Evolutionary conservation across 75 land plant genomes (phyloP), one percentile per base, ranked within the genome.

Genomic region (Picea sitchensis): DNA sequence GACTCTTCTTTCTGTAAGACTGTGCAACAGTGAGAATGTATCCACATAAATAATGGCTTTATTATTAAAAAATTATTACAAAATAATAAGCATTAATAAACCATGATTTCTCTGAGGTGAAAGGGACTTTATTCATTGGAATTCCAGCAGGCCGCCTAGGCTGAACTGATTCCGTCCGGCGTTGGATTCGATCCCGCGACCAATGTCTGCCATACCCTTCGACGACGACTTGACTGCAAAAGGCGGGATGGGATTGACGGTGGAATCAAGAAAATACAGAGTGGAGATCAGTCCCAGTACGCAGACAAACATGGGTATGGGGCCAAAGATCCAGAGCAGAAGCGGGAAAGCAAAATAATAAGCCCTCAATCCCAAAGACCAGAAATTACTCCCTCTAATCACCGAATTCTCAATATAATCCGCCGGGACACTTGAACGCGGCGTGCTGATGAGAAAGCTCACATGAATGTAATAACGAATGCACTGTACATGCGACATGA

Each of bases 261-360:
- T 87, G 8, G 86, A 84, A 77, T 95, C 98, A 73, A 95, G 80
- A 83, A 84, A 89, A 78, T 89, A 92, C 31, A 93, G 79, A 34
- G 86, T 18, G 54, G 68, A 76, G 8, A 84, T 58, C 83, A 91
- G 77, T 23, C 74, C 65, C 54, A 86, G 57, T 80, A 81, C 81
- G 54, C 88, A 84, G 1, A 78, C 71, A 57, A 93, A 86, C 88
- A 93, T 90, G 34, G 98, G 94, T 36, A 95, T 85, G 5, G 96
- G 92, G 54, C 98, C 96, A 80, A 95, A 93, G 15, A 92, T 85
- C 98, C 98, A 95, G 0, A 95, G 85, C 69, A 95, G 82, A 57
- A 95, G 87, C n/a, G 94, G 91, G 76, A 95, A 90, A 9, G 96
- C 89, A 59, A 93, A 64, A 72, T 91, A 95, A 84, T 88, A 95